Conservation (phyloP, 2,329 filamentous ascomycete genomes). For the Fusarium sp. region DNA sequence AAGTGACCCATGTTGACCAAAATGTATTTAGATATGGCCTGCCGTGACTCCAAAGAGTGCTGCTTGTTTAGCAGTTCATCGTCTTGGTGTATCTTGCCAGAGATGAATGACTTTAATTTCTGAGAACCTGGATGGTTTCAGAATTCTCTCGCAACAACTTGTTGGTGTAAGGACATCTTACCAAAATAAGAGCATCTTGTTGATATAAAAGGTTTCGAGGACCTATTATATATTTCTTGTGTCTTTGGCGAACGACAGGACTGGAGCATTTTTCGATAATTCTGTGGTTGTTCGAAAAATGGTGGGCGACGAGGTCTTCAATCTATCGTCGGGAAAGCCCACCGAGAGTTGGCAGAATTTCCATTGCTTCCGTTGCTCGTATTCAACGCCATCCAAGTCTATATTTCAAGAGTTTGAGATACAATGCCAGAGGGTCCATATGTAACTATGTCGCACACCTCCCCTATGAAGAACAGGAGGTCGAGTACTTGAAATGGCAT, state of each 20-base stretch:
- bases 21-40: not conserved
- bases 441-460: too few relatives aligned
- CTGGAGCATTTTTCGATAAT: too few relatives aligned
- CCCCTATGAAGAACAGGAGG: not conserved
- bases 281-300: too few relatives aligned
- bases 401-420: too few relatives aligned
- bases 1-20: not conserved
- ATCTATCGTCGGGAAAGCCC: too few relatives aligned
- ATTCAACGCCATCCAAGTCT: fast-evolving
- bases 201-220: too few relatives aligned
- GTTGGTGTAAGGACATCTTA: fast-evolving
- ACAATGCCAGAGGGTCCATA: not conserved
- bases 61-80: fast-evolving
- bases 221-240: fast-evolving
- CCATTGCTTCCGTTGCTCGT: too few relatives aligned
- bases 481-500: too few relatives aligned
- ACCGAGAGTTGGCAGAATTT: too few relatives aligned
- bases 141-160: fast-evolving
- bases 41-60: not conserved
- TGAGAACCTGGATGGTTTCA: not conserved
- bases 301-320: too few relatives aligned
- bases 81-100: fast-evolving
- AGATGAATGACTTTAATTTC: not conserved
- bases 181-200: not conserved
- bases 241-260: too few relatives aligned